These are phyloP conservation scores for Claviceps capensis DNA, from an alignment of 2,329 filamentous ascomycete species.

Conservation along the genomic window DNA sequence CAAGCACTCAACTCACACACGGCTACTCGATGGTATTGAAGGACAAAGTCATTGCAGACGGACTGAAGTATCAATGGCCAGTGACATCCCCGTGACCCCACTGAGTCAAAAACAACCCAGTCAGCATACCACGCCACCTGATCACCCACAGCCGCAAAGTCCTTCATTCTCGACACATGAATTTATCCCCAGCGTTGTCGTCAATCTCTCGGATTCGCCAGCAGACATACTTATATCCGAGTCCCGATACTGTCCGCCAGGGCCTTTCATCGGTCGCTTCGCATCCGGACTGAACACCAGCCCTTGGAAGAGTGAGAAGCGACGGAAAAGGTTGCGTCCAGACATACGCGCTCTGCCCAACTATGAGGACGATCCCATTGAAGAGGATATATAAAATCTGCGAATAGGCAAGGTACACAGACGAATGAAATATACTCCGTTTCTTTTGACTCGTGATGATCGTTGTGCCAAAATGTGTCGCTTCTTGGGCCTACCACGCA, in stretches of 20 bases:
- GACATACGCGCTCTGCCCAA: slow-evolving; percentile 20
- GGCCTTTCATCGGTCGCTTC: slow-evolving; percentile 18
- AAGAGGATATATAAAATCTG: slow-evolving; percentile 5
- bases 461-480: neutral
- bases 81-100: slow-evolving; percentile 1
- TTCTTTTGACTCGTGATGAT: neutral
- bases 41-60: neutral
- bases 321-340: slow-evolving; percentile 14
- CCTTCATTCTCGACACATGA: neutral
- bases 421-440: neutral
- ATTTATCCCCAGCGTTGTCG: slow-evolving; percentile 6
- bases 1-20: neutral
- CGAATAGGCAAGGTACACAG: neutral
- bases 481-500: too few relatives aligned
- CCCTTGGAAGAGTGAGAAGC: slow-evolving; percentile 6
- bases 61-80: neutral
- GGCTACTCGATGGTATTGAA: neutral
- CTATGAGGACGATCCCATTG: slow-evolving; percentile 21
- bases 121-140: neutral
- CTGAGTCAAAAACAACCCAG: slow-evolving; percentile 4
- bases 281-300: slow-evolving; percentile 6
- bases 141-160: neutral
- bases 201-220: neutral
- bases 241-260: slow-evolving; percentile 3
- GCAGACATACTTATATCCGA: neutral